Evolutionary conservation across 1,284 basidiomycete genomes (phyloP).

Genomic region (Inonotus hispidus): DNA sequence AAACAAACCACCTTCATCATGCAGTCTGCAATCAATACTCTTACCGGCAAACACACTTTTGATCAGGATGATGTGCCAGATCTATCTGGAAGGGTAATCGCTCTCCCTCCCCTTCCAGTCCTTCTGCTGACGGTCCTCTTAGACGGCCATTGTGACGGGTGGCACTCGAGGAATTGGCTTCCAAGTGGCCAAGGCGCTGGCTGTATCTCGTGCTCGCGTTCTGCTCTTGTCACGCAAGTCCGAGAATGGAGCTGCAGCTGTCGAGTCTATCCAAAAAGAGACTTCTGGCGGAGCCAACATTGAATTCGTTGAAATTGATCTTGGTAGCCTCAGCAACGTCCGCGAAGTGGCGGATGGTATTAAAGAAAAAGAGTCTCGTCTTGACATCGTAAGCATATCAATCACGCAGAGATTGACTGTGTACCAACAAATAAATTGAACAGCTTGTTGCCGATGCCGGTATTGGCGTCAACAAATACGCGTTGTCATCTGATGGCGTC

Average conservation of each 20-base stretch:
- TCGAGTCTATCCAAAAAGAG: constrained; percentile 31
- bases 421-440: not conserved
- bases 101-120: not conserved
- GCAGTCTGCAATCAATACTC: constrained; percentile 11
- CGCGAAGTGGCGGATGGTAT: constrained; percentile 35
- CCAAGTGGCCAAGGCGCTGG: constrained; percentile 36
- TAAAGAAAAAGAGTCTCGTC: constrained; percentile 30
- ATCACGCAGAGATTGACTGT: not conserved
- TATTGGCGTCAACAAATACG: constrained; percentile 38
- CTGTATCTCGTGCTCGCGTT: constrained; percentile 34
- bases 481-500: constrained; percentile 33
- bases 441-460: constrained; percentile 37
- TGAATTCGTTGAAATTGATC: constrained; percentile 37
- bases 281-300: constrained; percentile 29
- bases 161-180: constrained; percentile 38
- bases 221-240: constrained; percentile 36
- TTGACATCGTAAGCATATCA: constrained; percentile 34
- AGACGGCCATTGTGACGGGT: constrained; percentile 40
- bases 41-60: constrained; percentile 4
- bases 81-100: constrained; percentile 1
- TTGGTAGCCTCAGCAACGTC: constrained; percentile 34
- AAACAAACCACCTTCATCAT: constrained; percentile 1
- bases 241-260: constrained; percentile 36
- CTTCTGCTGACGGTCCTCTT: not conserved
- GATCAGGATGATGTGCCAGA: constrained; percentile 10